phyloP scores from a whole-genome alignment of 805 yeast genomes.

The Kregervanrija delftensis region DNA sequence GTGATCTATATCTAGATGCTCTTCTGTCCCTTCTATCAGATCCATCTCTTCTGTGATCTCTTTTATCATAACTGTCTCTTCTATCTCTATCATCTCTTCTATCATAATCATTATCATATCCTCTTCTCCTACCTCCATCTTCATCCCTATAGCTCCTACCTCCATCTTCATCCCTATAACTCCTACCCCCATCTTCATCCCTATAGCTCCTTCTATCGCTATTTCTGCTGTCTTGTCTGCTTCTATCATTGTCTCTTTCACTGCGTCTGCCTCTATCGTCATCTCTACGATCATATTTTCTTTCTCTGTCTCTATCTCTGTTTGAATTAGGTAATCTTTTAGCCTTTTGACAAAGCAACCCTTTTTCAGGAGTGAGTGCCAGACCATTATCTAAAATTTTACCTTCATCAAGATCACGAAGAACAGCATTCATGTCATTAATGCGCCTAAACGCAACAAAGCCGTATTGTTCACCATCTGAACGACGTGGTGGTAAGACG shows the following conservation, averaged over 20 bases:
- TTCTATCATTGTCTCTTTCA: constrained; percentile 1
- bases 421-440: constrained; percentile 49
- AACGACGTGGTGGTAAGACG: constrained; percentile 55
- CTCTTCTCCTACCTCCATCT: neutral
- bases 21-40: constrained; percentile 5
- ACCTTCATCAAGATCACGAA: constrained; percentile 36
- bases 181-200: constrained; percentile 14
- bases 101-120: constrained; percentile 3
- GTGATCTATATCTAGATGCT: constrained; percentile 1
- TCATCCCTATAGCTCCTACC: constrained; percentile 10
- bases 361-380: constrained; percentile 32
- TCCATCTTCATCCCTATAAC: constrained; percentile 9
- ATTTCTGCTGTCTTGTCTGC: constrained; percentile 13
- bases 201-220: constrained; percentile 8
- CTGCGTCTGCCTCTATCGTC: constrained; percentile 9
- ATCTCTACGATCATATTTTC: neutral
- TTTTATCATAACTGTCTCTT: constrained; percentile 4
- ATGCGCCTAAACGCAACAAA: constrained; percentile 51
- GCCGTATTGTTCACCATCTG: constrained; percentile 55
- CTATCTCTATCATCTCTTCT: constrained; percentile 12
- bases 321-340: constrained; percentile 41
- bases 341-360: constrained; percentile 48
- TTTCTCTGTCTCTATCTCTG: neutral
- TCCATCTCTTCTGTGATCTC: constrained; percentile 1
- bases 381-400: constrained; percentile 21